Percentiles rank a stretch among this genome's conserved stretches.
Conservation (phyloP, 2,329 filamentous ascomycete species). For the Hymenoscyphus salicellus region DNA sequence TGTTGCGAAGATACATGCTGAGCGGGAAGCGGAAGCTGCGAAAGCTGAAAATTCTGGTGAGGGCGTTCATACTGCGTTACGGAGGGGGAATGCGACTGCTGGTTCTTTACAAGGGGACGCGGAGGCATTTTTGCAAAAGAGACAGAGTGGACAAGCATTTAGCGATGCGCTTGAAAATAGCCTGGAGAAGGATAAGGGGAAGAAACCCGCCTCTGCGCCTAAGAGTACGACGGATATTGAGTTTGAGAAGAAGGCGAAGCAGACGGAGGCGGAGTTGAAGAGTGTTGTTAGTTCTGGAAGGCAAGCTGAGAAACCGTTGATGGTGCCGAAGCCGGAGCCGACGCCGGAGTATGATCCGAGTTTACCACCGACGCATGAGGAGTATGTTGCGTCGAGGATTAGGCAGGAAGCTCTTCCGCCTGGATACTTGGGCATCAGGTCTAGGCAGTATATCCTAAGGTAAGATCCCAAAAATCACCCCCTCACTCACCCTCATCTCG, state of each 20-base stretch:
- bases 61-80: not conserved
- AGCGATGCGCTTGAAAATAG: too few species aligned
- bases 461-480: slow-evolving; percentile 30
- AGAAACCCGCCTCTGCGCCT: too few species aligned
- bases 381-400: slow-evolving; percentile 50
- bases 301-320: slow-evolving; percentile 4
- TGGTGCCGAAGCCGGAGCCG: slow-evolving; percentile 5
- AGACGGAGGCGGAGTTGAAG: slow-evolving; percentile 7
- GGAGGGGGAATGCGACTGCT: too few species aligned
- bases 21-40: not conserved
- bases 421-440: slow-evolving; percentile 49
- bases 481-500: too few species aligned
- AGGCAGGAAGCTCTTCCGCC: slow-evolving; percentile 45
- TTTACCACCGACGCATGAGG: slow-evolving; percentile 46
- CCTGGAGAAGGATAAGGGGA: too few species aligned
- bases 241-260: slow-evolving; percentile 8
- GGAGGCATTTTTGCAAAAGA: not conserved
- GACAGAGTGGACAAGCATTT: not conserved
- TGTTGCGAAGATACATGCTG: not conserved
- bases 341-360: slow-evolving; percentile 22
- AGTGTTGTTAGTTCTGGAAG: slow-evolving; percentile 1
- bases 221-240: too few species aligned
- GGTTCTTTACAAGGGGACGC: not conserved
- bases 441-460: slow-evolving; percentile 59
- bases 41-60: not conserved